These are phyloP conservation scores for Phytophthora fragariaefolia DNA, from an alignment of 352 stramenopile species.

Conservation along the genomic window DNA sequence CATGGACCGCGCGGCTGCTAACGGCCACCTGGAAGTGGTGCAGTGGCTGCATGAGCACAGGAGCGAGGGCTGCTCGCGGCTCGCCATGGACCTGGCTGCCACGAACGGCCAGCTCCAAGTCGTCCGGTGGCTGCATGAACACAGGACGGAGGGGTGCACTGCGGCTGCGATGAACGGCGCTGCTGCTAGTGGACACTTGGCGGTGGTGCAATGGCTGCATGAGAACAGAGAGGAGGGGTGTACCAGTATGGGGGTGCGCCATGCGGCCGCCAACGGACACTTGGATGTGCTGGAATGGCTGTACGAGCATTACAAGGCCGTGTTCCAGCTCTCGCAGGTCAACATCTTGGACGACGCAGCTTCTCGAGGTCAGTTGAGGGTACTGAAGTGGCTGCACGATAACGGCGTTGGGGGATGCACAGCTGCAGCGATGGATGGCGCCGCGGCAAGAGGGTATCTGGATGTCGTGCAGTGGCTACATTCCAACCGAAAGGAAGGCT, in stretches of 20 bases:
- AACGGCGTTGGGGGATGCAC: no score
- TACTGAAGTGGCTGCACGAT: no score
- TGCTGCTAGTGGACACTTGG: not conserved
- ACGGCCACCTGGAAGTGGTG: no score
- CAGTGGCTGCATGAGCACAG: no score
- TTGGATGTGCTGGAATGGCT: not conserved
- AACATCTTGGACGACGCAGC: no score
- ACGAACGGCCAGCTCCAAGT: not conserved
- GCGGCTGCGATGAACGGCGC: not conserved
- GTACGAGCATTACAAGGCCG: not conserved
- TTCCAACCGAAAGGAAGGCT: no score
- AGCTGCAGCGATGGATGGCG: conserved; percentile 49
- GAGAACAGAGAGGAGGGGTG: not conserved
- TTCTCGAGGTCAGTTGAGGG: no score
- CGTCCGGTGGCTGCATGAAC: not conserved
- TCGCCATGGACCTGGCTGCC: not conserved
- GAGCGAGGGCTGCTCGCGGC: not conserved
- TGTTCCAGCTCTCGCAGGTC: no score
- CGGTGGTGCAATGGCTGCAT: not conserved
- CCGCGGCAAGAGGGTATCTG: no score
- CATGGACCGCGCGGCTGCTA: no score
- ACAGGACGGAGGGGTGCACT: no score
- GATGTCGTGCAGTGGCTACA: no score
- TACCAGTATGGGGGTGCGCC: not conserved
- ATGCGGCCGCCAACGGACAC: not conserved